Conservation (phyloP, 1,284 basidiomycete genomes). For the Ganoderma lingzhi region DNA sequence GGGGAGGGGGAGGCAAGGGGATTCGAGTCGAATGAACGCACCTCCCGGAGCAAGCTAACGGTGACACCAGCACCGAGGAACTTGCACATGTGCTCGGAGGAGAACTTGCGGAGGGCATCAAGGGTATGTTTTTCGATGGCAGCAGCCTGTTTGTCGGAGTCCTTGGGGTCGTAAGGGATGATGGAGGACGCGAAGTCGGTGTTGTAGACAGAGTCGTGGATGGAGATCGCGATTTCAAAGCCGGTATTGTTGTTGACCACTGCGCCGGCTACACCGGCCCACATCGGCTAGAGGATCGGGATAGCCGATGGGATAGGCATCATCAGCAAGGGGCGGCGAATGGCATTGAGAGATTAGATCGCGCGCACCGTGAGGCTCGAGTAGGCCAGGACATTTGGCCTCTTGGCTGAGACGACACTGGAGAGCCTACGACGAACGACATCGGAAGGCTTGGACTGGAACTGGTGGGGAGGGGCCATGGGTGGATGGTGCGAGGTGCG, state of each 20-base stretch:
- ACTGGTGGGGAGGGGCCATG: constrained; percentile 56
- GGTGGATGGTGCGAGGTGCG: constrained; percentile 24
- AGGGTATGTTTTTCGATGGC: constrained; percentile 70
- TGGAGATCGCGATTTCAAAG: constrained; percentile 76
- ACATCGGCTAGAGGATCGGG: constrained; percentile 69
- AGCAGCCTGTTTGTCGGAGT: constrained; percentile 59
- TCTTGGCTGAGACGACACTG: constrained; percentile 53
- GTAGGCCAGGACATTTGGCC: constrained; percentile 61
- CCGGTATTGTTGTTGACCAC: constrained; percentile 63
- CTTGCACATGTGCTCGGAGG: constrained; percentile 79
- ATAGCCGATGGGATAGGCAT: constrained; percentile 29
- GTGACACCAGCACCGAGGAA: constrained; percentile 76
- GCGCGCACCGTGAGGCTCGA: constrained; percentile 67
- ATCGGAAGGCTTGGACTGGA: constrained; percentile 68
- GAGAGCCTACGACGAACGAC: constrained; percentile 74
- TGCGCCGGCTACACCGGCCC: constrained; percentile 77
- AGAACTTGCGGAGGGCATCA: constrained; percentile 70
- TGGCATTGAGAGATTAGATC: constrained; percentile 30
- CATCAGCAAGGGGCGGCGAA: constrained; percentile 25
- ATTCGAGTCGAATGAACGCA: constrained; percentile 28
- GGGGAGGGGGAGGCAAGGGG: not conserved
- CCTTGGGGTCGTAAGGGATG: constrained; percentile 57
- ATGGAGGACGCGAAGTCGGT: constrained; percentile 72
- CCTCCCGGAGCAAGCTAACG: constrained; percentile 55
- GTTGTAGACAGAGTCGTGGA: constrained; percentile 84